These are phyloP conservation scores for Trichoderma simmonsii DNA, from an alignment of 2,329 filamentous ascomycete genomes.

Conservation along the genomic window DNA sequence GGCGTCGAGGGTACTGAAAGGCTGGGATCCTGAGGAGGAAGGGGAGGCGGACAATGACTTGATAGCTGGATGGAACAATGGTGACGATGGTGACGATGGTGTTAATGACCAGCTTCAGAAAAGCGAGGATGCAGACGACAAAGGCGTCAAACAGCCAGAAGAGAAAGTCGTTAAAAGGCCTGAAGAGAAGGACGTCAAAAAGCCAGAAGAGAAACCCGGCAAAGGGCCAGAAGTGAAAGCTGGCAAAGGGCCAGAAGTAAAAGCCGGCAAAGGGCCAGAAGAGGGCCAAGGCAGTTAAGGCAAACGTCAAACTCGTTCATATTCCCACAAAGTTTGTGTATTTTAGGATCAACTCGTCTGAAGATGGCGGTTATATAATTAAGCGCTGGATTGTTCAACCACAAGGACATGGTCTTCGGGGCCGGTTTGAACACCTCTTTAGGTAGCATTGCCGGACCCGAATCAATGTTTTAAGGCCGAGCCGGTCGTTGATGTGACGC, in stretches of 20 bases:
- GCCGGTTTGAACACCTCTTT: neutral
- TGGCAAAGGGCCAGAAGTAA: neutral
- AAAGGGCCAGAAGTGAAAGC: neutral
- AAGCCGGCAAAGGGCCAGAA: neutral
- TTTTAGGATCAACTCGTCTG: neutral
- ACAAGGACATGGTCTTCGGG: neutral
- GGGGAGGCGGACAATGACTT: conserved; percentile 44
- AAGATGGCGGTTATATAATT: neutral
- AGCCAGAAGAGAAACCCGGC: neutral
- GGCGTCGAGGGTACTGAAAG: conserved; percentile 35
- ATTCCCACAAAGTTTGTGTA: neutral
- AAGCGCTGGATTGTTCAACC: neutral
- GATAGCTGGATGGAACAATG: conserved; percentile 36
- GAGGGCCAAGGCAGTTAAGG: neutral
- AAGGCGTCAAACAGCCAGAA: neutral
- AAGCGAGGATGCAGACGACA: neutral
- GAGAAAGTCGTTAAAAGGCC: no score
- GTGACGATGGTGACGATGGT: neutral
- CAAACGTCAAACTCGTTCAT: neutral
- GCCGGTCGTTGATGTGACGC: neutral
- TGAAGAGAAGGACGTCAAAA: no score
- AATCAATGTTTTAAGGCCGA: neutral
- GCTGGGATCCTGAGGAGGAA: conserved; percentile 35
- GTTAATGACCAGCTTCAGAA: neutral
- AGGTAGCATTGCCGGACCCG: neutral